A percentile compares a stretch with the other conserved stretches of the same genome.
Evolutionary conservation across 2,329 filamentous ascomycete genomes (phyloP).

Genomic region (Colletotrichum horii): DNA sequence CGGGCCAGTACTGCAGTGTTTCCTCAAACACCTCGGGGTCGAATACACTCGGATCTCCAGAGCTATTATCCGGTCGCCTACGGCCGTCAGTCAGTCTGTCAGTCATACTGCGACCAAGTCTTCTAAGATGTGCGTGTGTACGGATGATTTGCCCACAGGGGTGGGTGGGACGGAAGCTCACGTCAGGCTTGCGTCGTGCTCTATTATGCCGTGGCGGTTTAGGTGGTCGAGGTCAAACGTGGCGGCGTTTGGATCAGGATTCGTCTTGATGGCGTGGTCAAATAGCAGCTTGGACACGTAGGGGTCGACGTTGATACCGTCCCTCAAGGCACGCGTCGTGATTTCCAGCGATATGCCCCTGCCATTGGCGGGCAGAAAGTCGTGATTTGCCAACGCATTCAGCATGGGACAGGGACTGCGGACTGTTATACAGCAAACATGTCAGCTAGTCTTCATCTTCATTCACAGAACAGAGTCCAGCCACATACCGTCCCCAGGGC

Average conservation of each 20-base stretch:
- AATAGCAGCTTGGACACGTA: background rate
- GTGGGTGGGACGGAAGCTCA: background rate
- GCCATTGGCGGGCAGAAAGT: slow-evolving; percentile 26
- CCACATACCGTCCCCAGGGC: background rate
- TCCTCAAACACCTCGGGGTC: slow-evolving; percentile 26
- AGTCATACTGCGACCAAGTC: background rate
- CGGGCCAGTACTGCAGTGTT: background rate
- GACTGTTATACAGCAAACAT: background rate
- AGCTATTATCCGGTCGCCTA: slow-evolving; percentile 24
- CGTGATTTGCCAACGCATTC: slow-evolving; percentile 30
- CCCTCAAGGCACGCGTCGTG: slow-evolving; percentile 6
- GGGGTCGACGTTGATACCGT: background rate
- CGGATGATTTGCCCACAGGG: background rate
- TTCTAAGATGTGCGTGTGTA: background rate
- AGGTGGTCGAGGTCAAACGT: background rate
- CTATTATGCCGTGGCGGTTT: background rate
- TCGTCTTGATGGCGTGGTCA: background rate
- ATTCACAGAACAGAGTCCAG: background rate
- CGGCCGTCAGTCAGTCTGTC: slow-evolving; percentile 10
- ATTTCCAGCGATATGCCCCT: slow-evolving; percentile 18
- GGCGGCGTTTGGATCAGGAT: background rate
- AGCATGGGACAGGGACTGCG: slow-evolving; percentile 25
- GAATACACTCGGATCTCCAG: slow-evolving; percentile 33
- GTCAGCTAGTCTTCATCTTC: background rate
- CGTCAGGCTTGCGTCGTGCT: background rate